Evolutionary conservation across 2,329 filamentous ascomycete genomes (phyloP), one percentile per base, ranked within the genome.

Genomic region (Pestalotiopsis sp.): DNA sequence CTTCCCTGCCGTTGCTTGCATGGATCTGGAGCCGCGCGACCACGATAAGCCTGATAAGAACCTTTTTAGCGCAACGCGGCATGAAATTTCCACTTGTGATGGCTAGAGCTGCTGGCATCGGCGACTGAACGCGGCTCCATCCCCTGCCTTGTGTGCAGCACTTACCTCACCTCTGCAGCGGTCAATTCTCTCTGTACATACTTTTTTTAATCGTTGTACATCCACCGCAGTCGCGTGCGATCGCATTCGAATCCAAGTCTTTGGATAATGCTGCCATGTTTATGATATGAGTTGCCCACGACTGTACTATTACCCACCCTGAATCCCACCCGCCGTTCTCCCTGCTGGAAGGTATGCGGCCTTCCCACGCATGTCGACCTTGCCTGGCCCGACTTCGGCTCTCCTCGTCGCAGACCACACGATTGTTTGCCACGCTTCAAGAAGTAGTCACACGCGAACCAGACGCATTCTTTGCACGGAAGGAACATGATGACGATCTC

Each of bases 311-410:
- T 38, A 30, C 26, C 35, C 48, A 7, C 48, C 44, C 30, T 26
- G 22, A 55, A 17, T 59, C 14, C 26, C n/a, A 13, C 44, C 55
- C 22, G 44, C 22, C 22, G 20, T 11, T 44, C 38, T 17, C 38
- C 17, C 13, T 9, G 10, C 22, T 22, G 20, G 64, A 48, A 63
- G 68, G 63, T 26, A 78, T 78, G 76, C 67, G 72, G 67, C 71
- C 66, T 62, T 69, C 75, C 55, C 76, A 74, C 56, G 69, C 75
- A 72, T 78, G 76, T 68, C 73, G 71, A 68, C 72, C 70, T 71
- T 78, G 75, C 65, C 67, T 75, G 68, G 69, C 70, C 26, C 74
- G 71, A 52, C 69, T 77, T 65, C 58, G 71, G 39, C 68, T 68
- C 35, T 64, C 65, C 40, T 62, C 66, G 13, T 69, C 61, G 44